Conservation (phyloP, 2,329 filamentous ascomycete genomes). For the Phialophora chinensis region DNA sequence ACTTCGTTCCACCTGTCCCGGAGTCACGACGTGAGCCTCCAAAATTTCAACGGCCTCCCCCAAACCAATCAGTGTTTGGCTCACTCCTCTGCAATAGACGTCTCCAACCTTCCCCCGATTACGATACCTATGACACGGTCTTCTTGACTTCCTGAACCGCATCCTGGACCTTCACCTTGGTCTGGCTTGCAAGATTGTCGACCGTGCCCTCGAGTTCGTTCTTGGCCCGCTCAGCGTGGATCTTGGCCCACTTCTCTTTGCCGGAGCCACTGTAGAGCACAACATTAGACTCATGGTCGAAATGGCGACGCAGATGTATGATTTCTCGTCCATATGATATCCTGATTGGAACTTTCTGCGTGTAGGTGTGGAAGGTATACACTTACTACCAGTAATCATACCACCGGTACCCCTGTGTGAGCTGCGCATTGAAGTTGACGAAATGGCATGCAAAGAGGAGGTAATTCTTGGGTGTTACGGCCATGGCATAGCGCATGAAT, state of each 20-base stretch:
- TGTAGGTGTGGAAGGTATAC: background rate
- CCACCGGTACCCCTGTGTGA: conserved; percentile 67
- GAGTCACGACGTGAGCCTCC: background rate
- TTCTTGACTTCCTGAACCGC: conserved; percentile 37
- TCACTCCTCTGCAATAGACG: background rate
- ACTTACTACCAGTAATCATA: conserved; percentile 63
- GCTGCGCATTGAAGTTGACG: conserved; percentile 68
- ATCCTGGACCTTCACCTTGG: conserved; percentile 31
- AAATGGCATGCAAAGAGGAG: conserved; percentile 71
- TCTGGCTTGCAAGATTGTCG: conserved; percentile 30
- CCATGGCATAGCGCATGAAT: conserved; percentile 71
- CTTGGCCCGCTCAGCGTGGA: conserved; percentile 30
- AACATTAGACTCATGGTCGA: conserved; percentile 4
- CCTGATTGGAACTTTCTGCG: background rate
- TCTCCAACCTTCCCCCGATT: background rate
- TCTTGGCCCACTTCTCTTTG: conserved; percentile 32
- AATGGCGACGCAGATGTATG: background rate
- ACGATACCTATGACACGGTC: conserved; percentile 32
- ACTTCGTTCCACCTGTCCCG: background rate
- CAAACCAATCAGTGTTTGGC: background rate
- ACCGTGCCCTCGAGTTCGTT: conserved; percentile 21
- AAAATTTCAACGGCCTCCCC: background rate
- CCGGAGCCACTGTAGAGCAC: conserved; percentile 25
- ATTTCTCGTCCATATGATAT: background rate
- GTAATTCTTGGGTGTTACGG: conserved; percentile 68